Percentiles rank a stretch among this genome's conserved stretches.
Evolutionary conservation across 1,139 yeast species (phyloP).

Genomic region (Saccharomycopsis crataegensis): DNA sequence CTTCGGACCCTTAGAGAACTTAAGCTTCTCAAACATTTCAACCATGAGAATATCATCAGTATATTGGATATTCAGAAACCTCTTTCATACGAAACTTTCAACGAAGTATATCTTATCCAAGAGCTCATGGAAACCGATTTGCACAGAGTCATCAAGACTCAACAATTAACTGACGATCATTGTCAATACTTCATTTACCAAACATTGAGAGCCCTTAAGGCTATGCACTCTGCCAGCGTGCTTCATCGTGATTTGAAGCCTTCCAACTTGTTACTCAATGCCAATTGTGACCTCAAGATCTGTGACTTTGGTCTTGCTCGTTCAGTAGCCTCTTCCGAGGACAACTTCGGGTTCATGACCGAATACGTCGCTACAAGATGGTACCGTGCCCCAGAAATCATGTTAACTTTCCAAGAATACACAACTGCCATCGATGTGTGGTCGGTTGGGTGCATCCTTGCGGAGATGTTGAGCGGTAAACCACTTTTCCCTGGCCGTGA

Average conservation of each 20-base stretch:
- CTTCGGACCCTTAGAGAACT: conserved; percentile 84
- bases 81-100: conserved; percentile 63
- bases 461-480: conserved; percentile 85
- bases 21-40: conserved; percentile 79
- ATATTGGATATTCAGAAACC: conserved; percentile 91
- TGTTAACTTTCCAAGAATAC: conserved; percentile 87
- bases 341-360: conserved; percentile 88
- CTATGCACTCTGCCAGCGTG: conserved; percentile 93
- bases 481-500: conserved; percentile 93
- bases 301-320: conserved; percentile 97
- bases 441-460: conserved; percentile 96
- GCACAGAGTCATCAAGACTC: conserved; percentile 94
- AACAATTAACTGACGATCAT: conserved; percentile 90
- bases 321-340: conserved; percentile 73
- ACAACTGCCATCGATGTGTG: conserved; percentile 94
- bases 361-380: conserved; percentile 97
- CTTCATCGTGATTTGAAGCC: conserved; percentile 93
- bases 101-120: conserved; percentile 87
- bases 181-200: conserved; percentile 91
- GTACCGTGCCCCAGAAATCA: conserved; percentile 98
- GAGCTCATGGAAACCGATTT: conserved; percentile 97
- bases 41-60: conserved; percentile 85
- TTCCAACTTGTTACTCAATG: conserved; percentile 84
- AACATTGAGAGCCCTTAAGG: conserved; percentile 85
- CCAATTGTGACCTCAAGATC: conserved; percentile 92